Evolutionary conservation across 805 yeast genomes (phyloP), one percentile per base, ranked within the genome.

Genomic region (Teunomyces lycoperdinae): DNA sequence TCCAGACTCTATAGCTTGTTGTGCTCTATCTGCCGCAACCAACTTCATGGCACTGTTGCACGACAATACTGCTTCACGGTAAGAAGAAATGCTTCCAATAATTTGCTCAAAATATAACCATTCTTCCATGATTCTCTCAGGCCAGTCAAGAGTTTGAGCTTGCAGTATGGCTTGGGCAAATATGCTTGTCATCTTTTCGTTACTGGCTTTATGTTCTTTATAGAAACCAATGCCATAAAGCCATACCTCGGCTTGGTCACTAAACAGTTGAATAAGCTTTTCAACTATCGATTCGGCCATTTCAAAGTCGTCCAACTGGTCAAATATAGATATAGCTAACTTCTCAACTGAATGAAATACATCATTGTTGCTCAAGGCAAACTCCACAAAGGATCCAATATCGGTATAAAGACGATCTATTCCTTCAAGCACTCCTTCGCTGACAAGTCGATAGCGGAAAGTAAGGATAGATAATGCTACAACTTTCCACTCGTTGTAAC

Each of bases 81-180:
- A 63, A 0, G 61, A 41, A 1, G 48, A 48, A 0, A 50, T 45
- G 11, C 61, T 53, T 1, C 80, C 77, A 56, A 63, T 31, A 0
- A 72, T 49, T 27, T 65, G 63, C 42, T 68, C 73, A 52, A 58
- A 74, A 3, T 66, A 56, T 9, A 67, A 41, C 63, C 76, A 74
- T 49, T 75, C 83, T 42, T 76, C 77, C 9, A 71, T 52, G 4
- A 80, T 49, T 44, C 75, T 62, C 43, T 79, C 82, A 1, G 84
- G 83, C 74, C 75, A 66, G 52, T 80, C 86, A 33, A 81, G 45
- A 0, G 45, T 36, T 10, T 47, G 50, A 0, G 66, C 55, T 9
- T 54, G 43, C 9, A 51, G 47, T 3, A 70, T 48, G 0, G 78
- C 79, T 2, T 53, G 52, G 9, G 56, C 52, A 30, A 78, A 65